Base-by-base conservation (phyloP, 495 filamentous ascomycete genomes). In the Neurospora cerealis region DNA sequence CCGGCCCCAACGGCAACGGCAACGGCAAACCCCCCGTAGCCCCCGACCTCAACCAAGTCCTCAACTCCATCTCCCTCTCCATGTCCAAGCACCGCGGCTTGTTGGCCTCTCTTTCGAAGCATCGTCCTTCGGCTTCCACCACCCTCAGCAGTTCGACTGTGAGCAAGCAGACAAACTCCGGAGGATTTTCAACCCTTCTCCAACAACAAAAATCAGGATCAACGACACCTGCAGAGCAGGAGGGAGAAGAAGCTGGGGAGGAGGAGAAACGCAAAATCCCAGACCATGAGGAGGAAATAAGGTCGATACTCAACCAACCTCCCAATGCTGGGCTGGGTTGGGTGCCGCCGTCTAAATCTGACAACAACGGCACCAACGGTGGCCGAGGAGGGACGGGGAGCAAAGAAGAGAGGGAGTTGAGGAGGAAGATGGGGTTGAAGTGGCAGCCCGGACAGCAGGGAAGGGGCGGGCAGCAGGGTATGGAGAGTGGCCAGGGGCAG, bases 291-390 rank as follows among this genome's bases (percentile, higher is more conserved):
- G 44, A 69, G 21, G 77, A 84, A 32, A 77, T 81, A n/a, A 75
- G 79, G 28, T 74, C 76, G 1, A 71, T 71, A 8, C 74, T 74
- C 48, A 72, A 69, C 39, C 72, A 73, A 3, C 80, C 83, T 4
- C 81, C 81, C n/a, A 84, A 84, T 77, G 76, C 79, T 0, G 83
- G 83, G 1, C 48, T 85, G 37, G 83, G 83, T 0, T 79, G 76
- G 48, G 69, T 42, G 11, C 69, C 75, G 37, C 60, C 70, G 17
- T 70, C 73, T 5, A 41, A 21, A 74, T 71, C 32, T 44, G 73
- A 41, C 0, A 15, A 39, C 32, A 28, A 46, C 42, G 42, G 40
- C 17, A 17, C 36, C n/a, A 37, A 72, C 28, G 36, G 19, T 62
- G 37, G 40, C 42, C 4, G 11, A 13, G 70, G 24, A 15, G 74